A percentile compares a stretch with the other conserved stretches of the same genome.
Conservation (phyloP, 2,329 filamentous ascomycete genomes). For the Diplodia sapinea region DNA sequence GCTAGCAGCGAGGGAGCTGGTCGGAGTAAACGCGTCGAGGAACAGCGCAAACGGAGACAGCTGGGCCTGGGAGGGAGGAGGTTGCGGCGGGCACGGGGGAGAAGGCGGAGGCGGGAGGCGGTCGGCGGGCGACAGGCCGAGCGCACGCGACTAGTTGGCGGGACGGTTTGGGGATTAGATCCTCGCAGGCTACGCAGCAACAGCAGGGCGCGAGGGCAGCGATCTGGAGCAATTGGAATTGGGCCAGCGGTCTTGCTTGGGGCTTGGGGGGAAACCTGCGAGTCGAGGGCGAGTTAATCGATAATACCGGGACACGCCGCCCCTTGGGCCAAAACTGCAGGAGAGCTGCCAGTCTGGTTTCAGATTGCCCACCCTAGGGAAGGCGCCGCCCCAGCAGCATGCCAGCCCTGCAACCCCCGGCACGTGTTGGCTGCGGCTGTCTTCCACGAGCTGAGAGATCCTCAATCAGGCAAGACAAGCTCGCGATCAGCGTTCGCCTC, state of each 20-base stretch:
- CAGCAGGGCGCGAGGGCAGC: constrained; percentile 11
- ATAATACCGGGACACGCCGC: constrained; percentile 25
- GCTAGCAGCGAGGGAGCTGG: background rate
- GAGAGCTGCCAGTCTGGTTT: constrained; percentile 20
- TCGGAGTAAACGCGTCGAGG: background rate
- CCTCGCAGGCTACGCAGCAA: constrained; percentile 19
- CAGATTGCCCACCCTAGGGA: constrained; percentile 8
- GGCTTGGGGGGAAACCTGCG: constrained; percentile 17
- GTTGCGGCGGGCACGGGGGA: constrained; percentile 24
- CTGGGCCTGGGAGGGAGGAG: constrained; percentile 23
- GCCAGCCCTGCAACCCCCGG: constrained; percentile 5
- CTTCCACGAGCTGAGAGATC: background rate
- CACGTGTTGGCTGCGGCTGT: constrained; percentile 25
- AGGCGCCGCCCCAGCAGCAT: background rate
- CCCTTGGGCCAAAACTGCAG: constrained; percentile 21
- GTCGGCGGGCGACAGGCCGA: constrained; percentile 21
- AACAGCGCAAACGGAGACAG: constrained; percentile 22
- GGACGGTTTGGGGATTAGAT: background rate
- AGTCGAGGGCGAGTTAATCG: constrained; percentile 23
- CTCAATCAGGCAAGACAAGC: background rate
- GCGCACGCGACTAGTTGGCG: constrained; percentile 14
- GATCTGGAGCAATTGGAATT: constrained; percentile 29
- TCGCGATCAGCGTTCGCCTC: background rate
- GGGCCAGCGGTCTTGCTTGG: constrained; percentile 22
- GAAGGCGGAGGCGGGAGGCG: constrained; percentile 18